Conservation (phyloP, 305 asterid species). For the Rubia peregrina region DNA sequence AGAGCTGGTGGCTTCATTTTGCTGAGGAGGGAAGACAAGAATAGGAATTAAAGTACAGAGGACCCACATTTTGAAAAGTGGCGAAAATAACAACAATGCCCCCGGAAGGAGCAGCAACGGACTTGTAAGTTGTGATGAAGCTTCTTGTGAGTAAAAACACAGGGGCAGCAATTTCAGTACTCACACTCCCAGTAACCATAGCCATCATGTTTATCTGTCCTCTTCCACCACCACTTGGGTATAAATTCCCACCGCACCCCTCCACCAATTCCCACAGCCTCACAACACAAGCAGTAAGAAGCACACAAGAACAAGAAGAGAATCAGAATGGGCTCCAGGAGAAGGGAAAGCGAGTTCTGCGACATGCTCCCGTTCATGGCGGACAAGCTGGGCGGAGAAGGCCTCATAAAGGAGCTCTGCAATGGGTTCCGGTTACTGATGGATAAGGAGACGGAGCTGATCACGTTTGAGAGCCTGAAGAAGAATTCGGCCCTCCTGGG, state of each 20-base stretch:
- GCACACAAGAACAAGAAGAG: neutral
- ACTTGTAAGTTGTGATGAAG: constrained; percentile 17
- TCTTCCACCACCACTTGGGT: neutral
- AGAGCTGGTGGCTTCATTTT: neutral
- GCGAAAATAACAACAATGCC: constrained; percentile 21
- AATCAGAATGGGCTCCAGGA: constrained; percentile 14
- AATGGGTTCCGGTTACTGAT: constrained; percentile 61
- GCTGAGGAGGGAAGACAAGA: neutral
- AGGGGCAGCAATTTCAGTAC: constrained; percentile 29
- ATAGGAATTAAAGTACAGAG: neutral
- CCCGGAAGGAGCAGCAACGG: constrained; percentile 22
- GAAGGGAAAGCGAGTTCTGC: constrained; percentile 32
- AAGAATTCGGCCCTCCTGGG: constrained; percentile 54
- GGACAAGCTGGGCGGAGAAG: constrained; percentile 70
- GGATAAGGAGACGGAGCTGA: constrained; percentile 59
- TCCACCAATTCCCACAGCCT: neutral
- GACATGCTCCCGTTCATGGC: constrained; percentile 77
- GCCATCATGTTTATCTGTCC: constrained; percentile 17
- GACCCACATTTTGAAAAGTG: neutral
- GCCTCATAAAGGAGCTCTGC: constrained; percentile 64
- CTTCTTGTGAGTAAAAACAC: constrained; percentile 43
- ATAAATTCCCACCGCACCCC: constrained; percentile 24
- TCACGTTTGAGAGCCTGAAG: constrained; percentile 68
- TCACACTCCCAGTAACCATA: constrained; percentile 36
- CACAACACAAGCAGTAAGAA: neutral